Percentiles rank a stretch among this genome's conserved stretches.
phyloP scores from a whole-genome alignment of 768 basidiomycete genomes.

The Suillus plorans region DNA sequence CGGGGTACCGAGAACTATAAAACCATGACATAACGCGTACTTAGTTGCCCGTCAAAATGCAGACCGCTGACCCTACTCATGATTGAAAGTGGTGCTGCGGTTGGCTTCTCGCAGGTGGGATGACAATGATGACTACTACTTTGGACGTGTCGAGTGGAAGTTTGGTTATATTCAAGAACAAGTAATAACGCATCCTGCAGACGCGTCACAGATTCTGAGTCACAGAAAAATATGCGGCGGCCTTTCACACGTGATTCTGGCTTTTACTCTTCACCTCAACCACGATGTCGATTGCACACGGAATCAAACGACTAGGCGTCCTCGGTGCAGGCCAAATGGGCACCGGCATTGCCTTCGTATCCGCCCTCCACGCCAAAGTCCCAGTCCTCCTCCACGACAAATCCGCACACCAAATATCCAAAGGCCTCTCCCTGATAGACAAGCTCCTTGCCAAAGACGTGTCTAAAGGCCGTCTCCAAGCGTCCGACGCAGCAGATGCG shows the following conservation, averaged over 20 bases:
- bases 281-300: slow-evolving; percentile 62
- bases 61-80: background rate
- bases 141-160: background rate
- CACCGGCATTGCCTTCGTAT: slow-evolving; percentile 86
- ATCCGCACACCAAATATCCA: slow-evolving; percentile 68
- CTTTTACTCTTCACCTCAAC: background rate
- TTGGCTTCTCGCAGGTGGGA: background rate
- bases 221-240: too few species aligned
- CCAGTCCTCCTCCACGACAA: slow-evolving; percentile 85
- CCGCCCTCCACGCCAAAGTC: slow-evolving; percentile 82
- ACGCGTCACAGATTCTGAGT: too few species aligned
- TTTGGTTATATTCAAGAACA: background rate
- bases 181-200: too few species aligned
- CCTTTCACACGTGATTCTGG: slow-evolving; percentile 9
- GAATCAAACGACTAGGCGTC: slow-evolving; percentile 73
- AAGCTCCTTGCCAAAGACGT: slow-evolving; percentile 89
- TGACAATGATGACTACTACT: background rate
- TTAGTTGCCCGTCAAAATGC: background rate
- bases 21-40: background rate
- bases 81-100: background rate
- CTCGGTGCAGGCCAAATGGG: slow-evolving; percentile 90
- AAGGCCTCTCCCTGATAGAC: slow-evolving; percentile 74
- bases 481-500: slow-evolving; percentile 72
- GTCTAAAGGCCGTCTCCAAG: slow-evolving; percentile 71
- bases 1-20: background rate